Evolutionary conservation across 768 basidiomycete genomes (phyloP).

Genomic region (Clitopilus hobsonii): DNA sequence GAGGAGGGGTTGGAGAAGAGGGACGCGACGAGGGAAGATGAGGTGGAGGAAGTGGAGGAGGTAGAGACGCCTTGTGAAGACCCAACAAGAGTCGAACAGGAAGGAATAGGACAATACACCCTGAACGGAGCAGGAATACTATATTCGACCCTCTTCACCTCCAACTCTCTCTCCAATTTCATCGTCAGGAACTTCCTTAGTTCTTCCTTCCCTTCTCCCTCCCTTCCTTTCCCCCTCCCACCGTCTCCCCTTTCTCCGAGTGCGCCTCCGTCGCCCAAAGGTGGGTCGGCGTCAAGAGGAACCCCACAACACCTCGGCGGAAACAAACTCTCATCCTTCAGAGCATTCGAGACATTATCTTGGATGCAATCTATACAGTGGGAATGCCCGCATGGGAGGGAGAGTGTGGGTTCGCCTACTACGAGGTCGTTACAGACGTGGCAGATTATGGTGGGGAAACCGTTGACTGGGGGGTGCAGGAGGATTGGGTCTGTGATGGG

Average conservation of each 20-base stretch:
- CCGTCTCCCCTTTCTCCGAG: too few relatives aligned
- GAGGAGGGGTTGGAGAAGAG: too few relatives aligned
- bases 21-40: too few relatives aligned
- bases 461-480: slow-evolving; percentile 9
- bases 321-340: slow-evolving; percentile 45
- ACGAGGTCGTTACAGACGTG: slow-evolving; percentile 13
- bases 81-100: slow-evolving; percentile 52
- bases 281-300: slow-evolving; percentile 23
- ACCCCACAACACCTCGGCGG: slow-evolving; percentile 48
- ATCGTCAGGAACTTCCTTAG: slow-evolving; percentile 25
- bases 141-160: slow-evolving; percentile 43
- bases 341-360: slow-evolving; percentile 35
- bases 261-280: too few relatives aligned
- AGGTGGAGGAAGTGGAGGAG: too few relatives aligned
- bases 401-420: slow-evolving; percentile 8
- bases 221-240: too few relatives aligned
- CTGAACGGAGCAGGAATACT: slow-evolving; percentile 33
- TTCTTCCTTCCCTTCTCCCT: too few relatives aligned
- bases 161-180: slow-evolving; percentile 24
- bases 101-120: slow-evolving; percentile 45
- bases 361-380: slow-evolving; percentile 43
- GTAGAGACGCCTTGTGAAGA: too few relatives aligned
- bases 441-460: slow-evolving; percentile 12
- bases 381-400: slow-evolving; percentile 31
- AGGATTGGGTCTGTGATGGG: too few relatives aligned